phyloP scores from a whole-genome alignment of 352 stramenopile species.

The Pythium rishiriense region DNA sequence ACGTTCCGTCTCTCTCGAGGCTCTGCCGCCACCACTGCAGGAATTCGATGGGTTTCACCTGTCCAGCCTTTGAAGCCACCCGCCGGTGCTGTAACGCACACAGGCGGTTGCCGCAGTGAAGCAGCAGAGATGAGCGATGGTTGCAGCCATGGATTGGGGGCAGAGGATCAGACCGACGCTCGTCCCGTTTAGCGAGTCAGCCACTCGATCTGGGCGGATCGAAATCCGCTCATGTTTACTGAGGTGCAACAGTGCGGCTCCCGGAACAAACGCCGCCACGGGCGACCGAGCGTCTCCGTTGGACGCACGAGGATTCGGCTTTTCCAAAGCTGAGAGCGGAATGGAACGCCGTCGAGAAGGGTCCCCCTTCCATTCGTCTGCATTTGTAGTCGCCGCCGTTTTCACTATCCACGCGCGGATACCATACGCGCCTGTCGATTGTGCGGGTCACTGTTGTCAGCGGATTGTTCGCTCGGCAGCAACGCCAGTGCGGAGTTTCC shows the following conservation, averaged over 20 bases:
- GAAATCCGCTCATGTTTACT: too few species aligned
- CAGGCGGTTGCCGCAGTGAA: neutral
- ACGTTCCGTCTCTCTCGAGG: neutral
- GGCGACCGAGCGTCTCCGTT: too few species aligned
- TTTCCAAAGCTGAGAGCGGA: neutral
- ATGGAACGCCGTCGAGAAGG: neutral
- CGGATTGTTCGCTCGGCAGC: neutral
- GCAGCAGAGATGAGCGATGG: neutral
- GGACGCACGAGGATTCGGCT: too few species aligned
- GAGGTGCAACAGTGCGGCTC: too few species aligned
- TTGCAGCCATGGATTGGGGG: neutral
- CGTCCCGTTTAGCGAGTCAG: neutral
- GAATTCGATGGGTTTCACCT: neutral
- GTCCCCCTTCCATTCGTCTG: constrained; percentile 1
- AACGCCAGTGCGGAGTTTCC: neutral
- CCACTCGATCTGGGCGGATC: neutral
- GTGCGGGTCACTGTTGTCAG: neutral
- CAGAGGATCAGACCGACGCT: neutral
- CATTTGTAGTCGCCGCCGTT: neutral
- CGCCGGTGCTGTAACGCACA: neutral
- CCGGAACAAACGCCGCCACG: too few species aligned
- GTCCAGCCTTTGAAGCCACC: neutral
- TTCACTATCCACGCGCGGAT: constrained; percentile 5
- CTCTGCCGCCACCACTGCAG: neutral
- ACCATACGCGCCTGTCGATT: neutral